Conservation (phyloP, 148 eudicot species). For the Bassia scoparia region DNA sequence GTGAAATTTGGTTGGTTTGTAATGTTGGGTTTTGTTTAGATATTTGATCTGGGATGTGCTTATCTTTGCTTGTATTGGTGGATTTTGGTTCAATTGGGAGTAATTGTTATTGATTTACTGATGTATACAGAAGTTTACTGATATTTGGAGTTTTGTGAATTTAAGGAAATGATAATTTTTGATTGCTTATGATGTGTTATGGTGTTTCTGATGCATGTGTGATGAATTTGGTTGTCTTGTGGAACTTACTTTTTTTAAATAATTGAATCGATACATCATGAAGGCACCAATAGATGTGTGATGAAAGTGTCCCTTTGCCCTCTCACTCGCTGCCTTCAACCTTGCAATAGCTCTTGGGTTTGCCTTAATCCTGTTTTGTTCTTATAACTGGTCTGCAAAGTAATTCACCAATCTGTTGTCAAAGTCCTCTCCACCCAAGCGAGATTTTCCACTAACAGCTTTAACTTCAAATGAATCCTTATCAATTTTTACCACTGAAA, state of each 20-base stretch:
- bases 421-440: not conserved
- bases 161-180: not conserved
- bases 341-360: not conserved
- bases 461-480: not conserved
- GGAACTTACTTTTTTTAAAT: not conserved
- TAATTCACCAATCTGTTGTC: not conserved
- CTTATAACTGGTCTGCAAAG: not conserved
- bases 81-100: not conserved
- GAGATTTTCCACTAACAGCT: not conserved
- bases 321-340: not conserved
- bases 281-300: too few species aligned
- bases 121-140: not conserved
- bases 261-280: too few species aligned
- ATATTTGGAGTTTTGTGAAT: constrained; percentile 2
- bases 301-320: not conserved
- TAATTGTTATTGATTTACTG: not conserved
- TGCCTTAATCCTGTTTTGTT: not conserved
- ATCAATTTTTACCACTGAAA: not conserved
- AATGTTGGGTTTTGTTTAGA: constrained; percentile 8
- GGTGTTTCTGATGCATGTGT: not conserved
- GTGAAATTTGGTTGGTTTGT: not conserved
- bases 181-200: not conserved
- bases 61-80: not conserved
- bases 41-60: constrained; percentile 7
- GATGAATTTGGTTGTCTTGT: not conserved